These are phyloP conservation scores for Cornus kousa DNA, from an alignment of 148 eudicot species.

Conservation along the genomic window DNA sequence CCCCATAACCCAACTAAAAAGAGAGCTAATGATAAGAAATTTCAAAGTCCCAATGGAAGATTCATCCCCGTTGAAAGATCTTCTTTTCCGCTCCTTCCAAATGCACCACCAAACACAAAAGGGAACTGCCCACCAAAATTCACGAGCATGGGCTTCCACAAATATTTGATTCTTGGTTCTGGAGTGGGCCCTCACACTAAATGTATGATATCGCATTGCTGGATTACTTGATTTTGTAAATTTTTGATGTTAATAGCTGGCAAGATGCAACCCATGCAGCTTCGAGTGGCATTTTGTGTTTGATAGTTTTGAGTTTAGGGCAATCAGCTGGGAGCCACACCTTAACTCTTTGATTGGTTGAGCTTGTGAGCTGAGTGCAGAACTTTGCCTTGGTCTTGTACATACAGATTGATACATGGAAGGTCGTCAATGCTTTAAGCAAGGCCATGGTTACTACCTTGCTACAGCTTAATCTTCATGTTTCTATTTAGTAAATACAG, in stretches of 20 bases:
- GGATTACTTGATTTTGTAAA: not conserved
- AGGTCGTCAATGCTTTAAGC: not conserved
- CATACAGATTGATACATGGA: not conserved
- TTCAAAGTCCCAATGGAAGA: no score
- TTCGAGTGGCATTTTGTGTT: not conserved
- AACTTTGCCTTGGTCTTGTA: not conserved
- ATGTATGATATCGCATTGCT: not conserved
- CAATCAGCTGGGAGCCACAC: not conserved
- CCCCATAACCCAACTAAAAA: no score
- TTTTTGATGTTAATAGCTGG: not conserved
- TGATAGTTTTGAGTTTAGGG: no score
- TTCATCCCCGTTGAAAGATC: no score
- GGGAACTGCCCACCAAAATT: no score
- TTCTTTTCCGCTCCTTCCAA: no score
- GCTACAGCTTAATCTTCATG: no score
- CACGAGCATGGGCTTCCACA: no score
- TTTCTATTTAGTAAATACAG: not conserved
- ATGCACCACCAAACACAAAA: no score
- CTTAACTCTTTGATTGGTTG: not conserved
- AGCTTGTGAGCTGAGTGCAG: not conserved
- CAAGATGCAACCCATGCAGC: not conserved
- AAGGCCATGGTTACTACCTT: not conserved
- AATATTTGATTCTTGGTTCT: no score
- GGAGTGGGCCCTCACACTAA: no score
- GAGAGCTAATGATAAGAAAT: no score